phyloP scores from a whole-genome alignment of 805 yeast genomes.

The Yamadazyma olivae region DNA sequence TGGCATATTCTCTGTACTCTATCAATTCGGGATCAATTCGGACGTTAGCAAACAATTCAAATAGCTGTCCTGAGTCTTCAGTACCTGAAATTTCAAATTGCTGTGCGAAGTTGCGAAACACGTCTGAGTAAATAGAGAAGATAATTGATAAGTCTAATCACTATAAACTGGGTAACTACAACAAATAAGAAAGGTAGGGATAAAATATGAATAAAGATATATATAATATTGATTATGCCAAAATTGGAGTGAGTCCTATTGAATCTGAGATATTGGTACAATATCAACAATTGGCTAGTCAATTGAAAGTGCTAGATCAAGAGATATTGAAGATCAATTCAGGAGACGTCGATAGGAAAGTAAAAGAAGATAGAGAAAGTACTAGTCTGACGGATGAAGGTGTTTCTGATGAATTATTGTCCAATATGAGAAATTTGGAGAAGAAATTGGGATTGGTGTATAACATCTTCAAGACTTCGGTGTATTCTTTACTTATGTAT shows the following conservation, averaged over 20 bases:
- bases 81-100: neutral
- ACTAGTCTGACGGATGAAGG: constrained; percentile 1
- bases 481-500: constrained; percentile 60
- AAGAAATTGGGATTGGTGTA: constrained; percentile 62
- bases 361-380: neutral
- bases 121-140: too few relatives aligned
- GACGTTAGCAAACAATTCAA: too few relatives aligned
- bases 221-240: constrained; percentile 16
- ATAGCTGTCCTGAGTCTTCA: too few relatives aligned
- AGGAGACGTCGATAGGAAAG: neutral
- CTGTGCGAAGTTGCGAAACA: neutral
- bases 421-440: constrained; percentile 58
- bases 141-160: too few relatives aligned
- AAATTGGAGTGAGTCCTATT: constrained; percentile 19
- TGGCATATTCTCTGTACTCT: constrained; percentile 21
- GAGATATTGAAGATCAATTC: constrained; percentile 21
- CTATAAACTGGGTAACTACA: too few relatives aligned
- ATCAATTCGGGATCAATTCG: too few relatives aligned
- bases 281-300: constrained; percentile 35
- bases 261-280: constrained; percentile 36
- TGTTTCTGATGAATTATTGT: constrained; percentile 30
- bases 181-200: too few relatives aligned
- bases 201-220: constrained; percentile 15
- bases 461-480: constrained; percentile 67
- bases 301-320: constrained; percentile 26